phyloP scores from a whole-genome alignment of 192 early-diverging fungal genomes.

The Mortierella alpina region DNA sequence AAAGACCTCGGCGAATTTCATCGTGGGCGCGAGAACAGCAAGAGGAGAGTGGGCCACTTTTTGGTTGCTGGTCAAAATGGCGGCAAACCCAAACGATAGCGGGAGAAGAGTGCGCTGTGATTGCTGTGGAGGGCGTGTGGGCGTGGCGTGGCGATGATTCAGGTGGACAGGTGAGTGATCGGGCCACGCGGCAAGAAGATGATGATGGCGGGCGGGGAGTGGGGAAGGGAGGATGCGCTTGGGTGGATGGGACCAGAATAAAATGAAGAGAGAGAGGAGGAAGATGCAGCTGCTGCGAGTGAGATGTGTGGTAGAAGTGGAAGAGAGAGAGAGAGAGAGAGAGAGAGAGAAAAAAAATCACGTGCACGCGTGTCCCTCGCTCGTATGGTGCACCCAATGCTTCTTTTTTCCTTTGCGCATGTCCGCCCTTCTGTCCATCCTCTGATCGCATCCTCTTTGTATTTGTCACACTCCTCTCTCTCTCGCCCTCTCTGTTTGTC shows the following conservation, averaged over 20 bases:
- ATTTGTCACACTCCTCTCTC: background rate
- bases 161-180: too few species aligned
- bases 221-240: background rate
- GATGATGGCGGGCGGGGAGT: too few species aligned
- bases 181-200: too few species aligned
- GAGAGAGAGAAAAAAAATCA: background rate
- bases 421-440: background rate
- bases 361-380: background rate
- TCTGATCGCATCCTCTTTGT: background rate
- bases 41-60: background rate
- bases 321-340: conserved; percentile 2
- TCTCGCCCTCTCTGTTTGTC: background rate
- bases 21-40: background rate
- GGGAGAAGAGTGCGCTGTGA: background rate
- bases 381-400: background rate
- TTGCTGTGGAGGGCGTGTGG: background rate
- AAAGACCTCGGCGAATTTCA: conserved; percentile 20
- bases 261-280: conserved; percentile 1
- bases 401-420: background rate
- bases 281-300: too few species aligned
- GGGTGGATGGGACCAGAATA: conserved; percentile 1
- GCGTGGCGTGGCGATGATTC: background rate
- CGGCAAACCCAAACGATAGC: background rate
- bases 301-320: background rate
- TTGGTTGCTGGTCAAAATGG: too few species aligned